Evolutionary conservation across 2,329 filamentous ascomycete species (phyloP).

Genomic region (Epichloe coenophiala): DNA sequence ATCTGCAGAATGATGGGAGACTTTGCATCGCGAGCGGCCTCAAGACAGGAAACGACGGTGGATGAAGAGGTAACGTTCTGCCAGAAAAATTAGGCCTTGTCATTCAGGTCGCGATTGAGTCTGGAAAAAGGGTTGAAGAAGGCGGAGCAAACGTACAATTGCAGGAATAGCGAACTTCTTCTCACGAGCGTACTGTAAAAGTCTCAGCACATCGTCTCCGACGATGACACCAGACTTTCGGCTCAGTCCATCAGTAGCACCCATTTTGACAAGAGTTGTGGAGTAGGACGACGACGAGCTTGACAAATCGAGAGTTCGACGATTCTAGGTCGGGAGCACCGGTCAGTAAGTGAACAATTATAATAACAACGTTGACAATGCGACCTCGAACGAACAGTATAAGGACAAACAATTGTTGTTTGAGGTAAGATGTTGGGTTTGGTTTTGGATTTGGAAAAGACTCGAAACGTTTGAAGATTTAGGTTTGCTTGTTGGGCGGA

Average conservation of each 20-base stretch:
- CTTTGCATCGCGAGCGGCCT: conserved; percentile 88
- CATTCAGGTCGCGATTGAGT: neutral
- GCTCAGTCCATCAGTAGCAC: conserved; percentile 29
- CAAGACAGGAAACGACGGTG: conserved; percentile 62
- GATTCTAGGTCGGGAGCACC: neutral
- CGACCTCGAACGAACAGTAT: neutral
- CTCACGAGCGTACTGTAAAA: conserved; percentile 85
- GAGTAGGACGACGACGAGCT: neutral
- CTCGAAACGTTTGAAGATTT: neutral
- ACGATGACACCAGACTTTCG: conserved; percentile 41
- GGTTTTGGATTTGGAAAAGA: neutral
- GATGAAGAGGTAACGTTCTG: conserved; percentile 87
- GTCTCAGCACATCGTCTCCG: conserved; percentile 41
- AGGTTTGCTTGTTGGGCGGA: neutral
- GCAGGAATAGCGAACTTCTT: conserved; percentile 81
- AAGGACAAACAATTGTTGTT: neutral
- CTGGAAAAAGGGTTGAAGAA: neutral
- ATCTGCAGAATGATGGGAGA: conserved; percentile 86
- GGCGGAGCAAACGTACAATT: conserved; percentile 30
- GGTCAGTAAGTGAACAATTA: neutral
- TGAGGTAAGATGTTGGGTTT: neutral
- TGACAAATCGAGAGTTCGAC: neutral
- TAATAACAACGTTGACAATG: neutral
- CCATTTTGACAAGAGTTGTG: conserved; percentile 16
- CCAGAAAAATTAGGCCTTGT: neutral